phyloP scores from a whole-genome alignment of 2,329 filamentous ascomycete species.

The Sporothrix phasma region DNA sequence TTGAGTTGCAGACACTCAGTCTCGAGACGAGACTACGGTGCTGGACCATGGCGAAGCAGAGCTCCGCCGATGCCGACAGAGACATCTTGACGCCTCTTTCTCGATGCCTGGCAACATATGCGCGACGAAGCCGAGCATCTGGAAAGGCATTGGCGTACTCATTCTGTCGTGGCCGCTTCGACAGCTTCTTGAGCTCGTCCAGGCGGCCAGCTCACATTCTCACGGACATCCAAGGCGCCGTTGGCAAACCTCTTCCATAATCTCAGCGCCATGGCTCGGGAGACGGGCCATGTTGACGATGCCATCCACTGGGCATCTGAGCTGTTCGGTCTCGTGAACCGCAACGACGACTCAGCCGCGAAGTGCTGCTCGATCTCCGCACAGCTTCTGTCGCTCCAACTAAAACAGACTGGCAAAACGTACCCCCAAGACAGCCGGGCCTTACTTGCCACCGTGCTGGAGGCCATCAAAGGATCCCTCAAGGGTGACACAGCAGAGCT shows the following conservation, averaged over 20 bases:
- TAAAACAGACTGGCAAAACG: conserved; percentile 36
- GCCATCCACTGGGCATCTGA: conserved; percentile 47
- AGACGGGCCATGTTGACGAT: conserved; percentile 39
- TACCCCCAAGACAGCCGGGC: conserved; percentile 29
- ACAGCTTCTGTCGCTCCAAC: conserved; percentile 43
- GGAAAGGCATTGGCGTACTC: conserved; percentile 30
- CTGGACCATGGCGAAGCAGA: conserved; percentile 51
- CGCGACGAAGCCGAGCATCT: conserved; percentile 37
- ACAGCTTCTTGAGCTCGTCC: conserved; percentile 32
- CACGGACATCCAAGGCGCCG: conserved; percentile 33
- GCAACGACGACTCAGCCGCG: conserved; percentile 36
- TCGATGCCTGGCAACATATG: conserved; percentile 52
- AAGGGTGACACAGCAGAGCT: conserved; percentile 50
- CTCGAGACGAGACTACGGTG: conserved; percentile 52
- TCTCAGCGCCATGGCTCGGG: conserved; percentile 35
- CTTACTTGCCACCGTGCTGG: conserved; percentile 39
- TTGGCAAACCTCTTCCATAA: conserved; percentile 42
- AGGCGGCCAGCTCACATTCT: conserved; percentile 23
- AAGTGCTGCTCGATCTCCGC: conserved; percentile 44
- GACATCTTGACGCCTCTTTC: conserved; percentile 57
- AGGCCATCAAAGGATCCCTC: conserved; percentile 47
- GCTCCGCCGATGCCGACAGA: conserved; percentile 46
- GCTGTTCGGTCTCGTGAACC: conserved; percentile 31
- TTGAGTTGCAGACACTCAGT: conserved; percentile 55
- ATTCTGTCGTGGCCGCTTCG: conserved; percentile 28